phyloP scores from a whole-genome alignment of 805 yeast genomes.

The Metschnikowia kunwiensis region DNA sequence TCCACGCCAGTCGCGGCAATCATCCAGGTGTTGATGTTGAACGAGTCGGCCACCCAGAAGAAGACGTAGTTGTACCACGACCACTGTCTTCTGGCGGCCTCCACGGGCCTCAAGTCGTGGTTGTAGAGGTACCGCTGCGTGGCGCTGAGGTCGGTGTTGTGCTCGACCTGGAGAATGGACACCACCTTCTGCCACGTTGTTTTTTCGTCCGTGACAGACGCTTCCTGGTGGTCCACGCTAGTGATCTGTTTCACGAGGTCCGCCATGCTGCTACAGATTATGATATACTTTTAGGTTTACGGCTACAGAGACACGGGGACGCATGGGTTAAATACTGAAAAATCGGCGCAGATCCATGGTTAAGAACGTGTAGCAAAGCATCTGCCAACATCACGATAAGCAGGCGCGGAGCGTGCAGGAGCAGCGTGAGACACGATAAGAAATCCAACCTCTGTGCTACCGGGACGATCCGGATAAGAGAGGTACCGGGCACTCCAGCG shows the following conservation, averaged over 20 bases:
- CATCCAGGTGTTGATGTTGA: conserved; percentile 88
- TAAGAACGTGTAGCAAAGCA: too few species aligned
- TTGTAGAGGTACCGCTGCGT: conserved; percentile 68
- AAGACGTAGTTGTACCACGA: conserved; percentile 74
- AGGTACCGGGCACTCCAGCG: too few species aligned
- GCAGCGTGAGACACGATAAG: conserved; percentile 1
- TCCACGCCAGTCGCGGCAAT: conserved; percentile 82
- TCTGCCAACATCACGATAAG: conserved; percentile 2
- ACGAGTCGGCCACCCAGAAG: conserved; percentile 88
- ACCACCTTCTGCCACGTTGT: conserved; percentile 33
- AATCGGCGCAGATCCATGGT: too few species aligned
- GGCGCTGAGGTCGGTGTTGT: conserved; percentile 44
- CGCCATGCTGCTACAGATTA: too few species aligned
- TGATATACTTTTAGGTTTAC: too few species aligned
- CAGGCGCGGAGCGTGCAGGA: conserved; percentile 2
- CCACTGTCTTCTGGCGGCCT: conserved; percentile 75
- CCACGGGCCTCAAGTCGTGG: conserved; percentile 77
- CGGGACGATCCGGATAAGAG: conserved; percentile 1
- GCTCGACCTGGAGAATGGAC: conserved; percentile 29
- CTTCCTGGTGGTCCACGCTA: conserved; percentile 4
- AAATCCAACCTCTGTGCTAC: conserved; percentile 2
- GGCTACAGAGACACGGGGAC: too few species aligned
- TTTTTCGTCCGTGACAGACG: conserved; percentile 59
- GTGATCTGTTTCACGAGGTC: conserved; percentile 9
- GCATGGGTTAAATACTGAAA: too few species aligned